Evolutionary conservation across 495 filamentous ascomycete genomes (phyloP), one percentile per base, ranked within the genome.

Genomic region (Hyaloscypha finlandica): DNA sequence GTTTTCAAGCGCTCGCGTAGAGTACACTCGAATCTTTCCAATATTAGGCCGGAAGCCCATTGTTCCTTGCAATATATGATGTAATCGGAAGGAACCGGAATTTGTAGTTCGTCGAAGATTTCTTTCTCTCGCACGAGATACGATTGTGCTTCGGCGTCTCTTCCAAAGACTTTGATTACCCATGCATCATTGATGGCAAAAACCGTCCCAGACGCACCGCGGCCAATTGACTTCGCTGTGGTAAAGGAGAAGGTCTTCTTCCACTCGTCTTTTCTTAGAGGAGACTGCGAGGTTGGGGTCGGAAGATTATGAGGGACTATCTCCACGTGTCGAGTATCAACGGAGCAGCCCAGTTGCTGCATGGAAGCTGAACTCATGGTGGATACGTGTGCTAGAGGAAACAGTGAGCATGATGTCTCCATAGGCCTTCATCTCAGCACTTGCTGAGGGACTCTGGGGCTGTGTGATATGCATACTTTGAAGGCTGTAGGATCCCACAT

Each of bases 51-150:
- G 1, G 45, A 53, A 31, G 12, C 51, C 61, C 61, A 63, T 20
- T 54, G 45, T 20, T 63, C 61, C 5, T 33, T 11, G 53, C 33
- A 63, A n/a, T 6, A 8, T 4, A 63, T 29, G 32, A 63, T 45
- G 30, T 63, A 35, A 3, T 52, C 22, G 1, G 45, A 54, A 19
- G 2, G 8, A 37, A 8, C 45, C 1, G 4, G 3, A 16, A 19
- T 55, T 35, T 63, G 61, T 6, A 63, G 51, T 4, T 35, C 55
- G 3, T 63, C 51, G 30, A 45, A 63, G 22, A 63, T 35, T 16
- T 20, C 19, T 19, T 22, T 32, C 20, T 63, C 61, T 52, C 61
- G n/a, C 5, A 16, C 61, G 8, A 63, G 29, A 32, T 63, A 29
- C 30, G 9, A 16, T 19, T 32, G 42, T n/a, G 42, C 51, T 53